These are phyloP conservation scores for Tympanopsis confertula DNA, from an alignment of 2,329 filamentous ascomycete genomes.

Conservation along the genomic window DNA sequence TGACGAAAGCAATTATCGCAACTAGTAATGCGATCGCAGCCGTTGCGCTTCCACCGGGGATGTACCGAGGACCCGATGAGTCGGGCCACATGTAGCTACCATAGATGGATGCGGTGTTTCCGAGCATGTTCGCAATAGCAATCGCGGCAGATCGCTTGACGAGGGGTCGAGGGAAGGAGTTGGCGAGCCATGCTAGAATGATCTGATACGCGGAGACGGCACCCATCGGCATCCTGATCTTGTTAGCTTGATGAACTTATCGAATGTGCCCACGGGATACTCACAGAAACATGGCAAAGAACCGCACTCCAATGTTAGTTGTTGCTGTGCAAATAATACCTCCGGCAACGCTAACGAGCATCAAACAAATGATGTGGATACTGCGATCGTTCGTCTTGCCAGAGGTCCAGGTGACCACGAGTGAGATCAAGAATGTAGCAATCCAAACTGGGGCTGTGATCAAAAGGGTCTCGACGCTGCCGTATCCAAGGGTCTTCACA, in stretches of 20 bases:
- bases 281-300: constrained; percentile 48
- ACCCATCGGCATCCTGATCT: constrained; percentile 20
- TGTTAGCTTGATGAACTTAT: not conserved
- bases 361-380: constrained; percentile 39
- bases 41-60: constrained; percentile 45
- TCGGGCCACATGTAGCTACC: constrained; percentile 33
- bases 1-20: constrained; percentile 34
- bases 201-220: constrained; percentile 28
- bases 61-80: constrained; percentile 28
- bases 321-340: constrained; percentile 43
- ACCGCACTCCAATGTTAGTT: constrained; percentile 34
- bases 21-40: constrained; percentile 51
- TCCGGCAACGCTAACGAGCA: constrained; percentile 36
- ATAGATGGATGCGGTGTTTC: constrained; percentile 41
- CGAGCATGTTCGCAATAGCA: constrained; percentile 55
- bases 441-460: constrained; percentile 47
- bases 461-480: constrained; percentile 38
- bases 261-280: not conserved
- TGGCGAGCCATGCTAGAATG: constrained; percentile 57
- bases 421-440: constrained; percentile 36
- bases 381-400: constrained; percentile 41
- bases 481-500: constrained; percentile 47
- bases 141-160: constrained; percentile 56
- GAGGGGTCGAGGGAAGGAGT: constrained; percentile 59
- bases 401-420: constrained; percentile 41